These are phyloP conservation scores for Centella asiatica DNA, from an alignment of 129 eudicot species.

Conservation along the genomic window DNA sequence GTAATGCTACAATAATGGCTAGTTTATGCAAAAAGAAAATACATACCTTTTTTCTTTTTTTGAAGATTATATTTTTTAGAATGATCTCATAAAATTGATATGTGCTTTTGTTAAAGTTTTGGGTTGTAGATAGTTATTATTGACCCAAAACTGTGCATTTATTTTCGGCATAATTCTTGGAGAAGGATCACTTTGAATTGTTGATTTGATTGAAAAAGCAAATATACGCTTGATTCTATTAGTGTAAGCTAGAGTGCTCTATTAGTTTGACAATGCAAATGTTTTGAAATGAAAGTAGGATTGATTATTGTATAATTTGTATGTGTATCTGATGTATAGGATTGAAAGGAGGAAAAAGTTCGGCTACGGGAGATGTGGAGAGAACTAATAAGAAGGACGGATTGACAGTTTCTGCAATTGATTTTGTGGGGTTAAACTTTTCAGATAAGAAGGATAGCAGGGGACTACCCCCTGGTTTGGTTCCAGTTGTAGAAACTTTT, in stretches of 20 bases:
- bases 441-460: slow-evolving; percentile 75
- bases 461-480: slow-evolving; percentile 76
- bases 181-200: not conserved
- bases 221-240: not conserved
- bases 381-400: slow-evolving; percentile 34
- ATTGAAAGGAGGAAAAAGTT: slow-evolving; percentile 20
- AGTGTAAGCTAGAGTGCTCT: not conserved
- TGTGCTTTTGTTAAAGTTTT: not conserved
- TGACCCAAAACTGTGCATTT: not conserved
- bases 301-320: not conserved
- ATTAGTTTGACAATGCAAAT: not conserved
- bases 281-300: not conserved
- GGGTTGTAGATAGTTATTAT: not conserved
- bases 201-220: not conserved
- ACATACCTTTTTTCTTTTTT: not conserved
- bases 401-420: slow-evolving; percentile 48
- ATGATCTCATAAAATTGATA: too few relatives aligned
- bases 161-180: not conserved
- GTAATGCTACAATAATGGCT: too few relatives aligned
- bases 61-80: not conserved
- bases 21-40: not conserved
- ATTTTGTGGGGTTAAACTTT: slow-evolving; percentile 74
- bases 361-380: slow-evolving; percentile 10
- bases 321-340: slow-evolving; percentile 25
- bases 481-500: slow-evolving; percentile 50